These are phyloP conservation scores for Fusarium bactridioides DNA, from an alignment of 2,329 filamentous ascomycete genomes.

Conservation along the genomic window DNA sequence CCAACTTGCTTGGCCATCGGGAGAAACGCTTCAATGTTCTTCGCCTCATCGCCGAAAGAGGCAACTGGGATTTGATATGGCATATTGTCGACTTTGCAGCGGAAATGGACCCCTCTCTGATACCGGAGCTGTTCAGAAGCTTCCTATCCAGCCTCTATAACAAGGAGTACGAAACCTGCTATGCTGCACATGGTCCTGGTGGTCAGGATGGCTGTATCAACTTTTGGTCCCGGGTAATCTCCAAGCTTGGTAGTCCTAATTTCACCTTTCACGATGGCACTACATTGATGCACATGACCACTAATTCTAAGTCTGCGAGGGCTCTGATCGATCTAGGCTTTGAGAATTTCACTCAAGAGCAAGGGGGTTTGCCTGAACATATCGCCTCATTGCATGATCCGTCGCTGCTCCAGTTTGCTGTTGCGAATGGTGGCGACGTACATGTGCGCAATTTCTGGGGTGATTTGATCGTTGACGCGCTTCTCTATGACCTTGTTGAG, in stretches of 20 bases:
- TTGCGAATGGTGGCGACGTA: background rate
- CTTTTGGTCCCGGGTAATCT: background rate
- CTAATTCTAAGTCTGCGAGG: background rate
- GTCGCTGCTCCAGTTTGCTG: background rate
- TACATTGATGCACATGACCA: background rate
- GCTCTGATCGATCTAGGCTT: background rate
- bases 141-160: no score
- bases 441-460: no score
- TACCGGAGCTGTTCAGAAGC: no score
- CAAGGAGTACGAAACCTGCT: background rate
- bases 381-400: background rate
- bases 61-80: background rate
- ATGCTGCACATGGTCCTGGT: background rate
- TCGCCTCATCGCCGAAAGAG: accelerated
- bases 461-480: accelerated
- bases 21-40: background rate
- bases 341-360: background rate
- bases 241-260: background rate
- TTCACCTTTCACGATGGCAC: background rate
- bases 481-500: accelerated
- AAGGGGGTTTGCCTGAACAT: background rate
- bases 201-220: background rate
- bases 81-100: background rate
- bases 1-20: no score
- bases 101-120: background rate